Evolutionary conservation across 768 basidiomycete species (phyloP).

Genomic region (Mycena pura): DNA sequence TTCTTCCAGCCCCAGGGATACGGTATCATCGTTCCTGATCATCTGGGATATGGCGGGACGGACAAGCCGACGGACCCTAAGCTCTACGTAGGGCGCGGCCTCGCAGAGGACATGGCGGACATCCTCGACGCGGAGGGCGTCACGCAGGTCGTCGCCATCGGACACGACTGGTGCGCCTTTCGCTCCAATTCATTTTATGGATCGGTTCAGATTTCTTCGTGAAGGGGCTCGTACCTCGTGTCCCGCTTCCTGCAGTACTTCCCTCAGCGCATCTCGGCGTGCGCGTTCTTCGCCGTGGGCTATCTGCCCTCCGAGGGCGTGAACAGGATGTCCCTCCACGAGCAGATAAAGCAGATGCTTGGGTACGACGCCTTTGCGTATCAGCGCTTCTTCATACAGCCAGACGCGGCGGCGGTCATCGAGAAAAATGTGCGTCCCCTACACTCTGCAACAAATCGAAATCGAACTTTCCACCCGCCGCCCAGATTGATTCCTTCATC

Average conservation of each 20-base stretch:
- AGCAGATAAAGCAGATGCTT: not conserved
- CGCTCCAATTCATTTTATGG: not conserved
- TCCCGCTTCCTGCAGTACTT: conserved; percentile 45
- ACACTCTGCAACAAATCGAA: too few species aligned
- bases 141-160: conserved; percentile 43
- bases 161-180: conserved; percentile 44
- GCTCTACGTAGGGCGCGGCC: conserved; percentile 40
- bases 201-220: too few species aligned
- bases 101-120: conserved; percentile 48
- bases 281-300: conserved; percentile 46
- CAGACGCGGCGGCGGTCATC: not conserved
- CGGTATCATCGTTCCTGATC: conserved; percentile 54
- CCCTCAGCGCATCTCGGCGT: conserved; percentile 47
- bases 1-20: conserved; percentile 47
- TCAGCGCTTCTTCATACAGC: conserved; percentile 8
- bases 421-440: not conserved
- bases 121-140: conserved; percentile 46
- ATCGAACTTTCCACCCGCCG: not conserved
- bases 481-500: conserved; percentile 7
- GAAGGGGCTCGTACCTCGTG: conserved; percentile 44
- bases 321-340: conserved; percentile 22
- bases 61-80: conserved; percentile 47
- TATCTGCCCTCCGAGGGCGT: conserved; percentile 31
- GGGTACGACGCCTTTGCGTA: conserved; percentile 16
- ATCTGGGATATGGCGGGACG: conserved; percentile 60